Conservation (phyloP, 768 basidiomycete species). For the Candolleomyces aberdarensis region DNA sequence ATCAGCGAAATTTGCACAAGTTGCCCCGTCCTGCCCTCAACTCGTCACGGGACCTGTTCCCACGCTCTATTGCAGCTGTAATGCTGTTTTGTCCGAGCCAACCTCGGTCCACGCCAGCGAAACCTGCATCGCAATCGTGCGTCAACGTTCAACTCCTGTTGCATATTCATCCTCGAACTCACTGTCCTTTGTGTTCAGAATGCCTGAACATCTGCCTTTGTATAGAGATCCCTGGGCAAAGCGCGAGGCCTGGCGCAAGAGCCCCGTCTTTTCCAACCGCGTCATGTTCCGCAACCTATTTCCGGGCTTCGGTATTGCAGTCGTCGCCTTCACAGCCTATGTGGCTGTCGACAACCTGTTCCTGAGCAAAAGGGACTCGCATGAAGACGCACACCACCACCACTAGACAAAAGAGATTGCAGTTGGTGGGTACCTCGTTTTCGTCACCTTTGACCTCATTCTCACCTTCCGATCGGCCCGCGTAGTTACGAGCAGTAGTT, state of each 20-base stretch:
- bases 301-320: conserved; percentile 92
- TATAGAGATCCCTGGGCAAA: conserved; percentile 96
- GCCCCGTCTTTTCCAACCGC: conserved; percentile 82
- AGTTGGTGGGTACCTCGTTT: too few species aligned
- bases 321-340: conserved; percentile 89
- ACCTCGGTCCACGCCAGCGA: conserved; percentile 8
- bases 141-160: neutral
- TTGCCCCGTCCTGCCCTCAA: conserved; percentile 60
- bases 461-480: too few species aligned
- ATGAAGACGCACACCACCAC: conserved; percentile 25
- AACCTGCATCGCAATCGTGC: conserved; percentile 1
- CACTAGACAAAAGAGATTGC: too few species aligned
- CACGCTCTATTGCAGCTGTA: neutral
- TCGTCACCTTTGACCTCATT: too few species aligned
- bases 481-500: too few species aligned
- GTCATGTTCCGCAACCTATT: conserved; percentile 89
- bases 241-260: conserved; percentile 88
- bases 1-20: conserved; percentile 40
- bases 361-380: conserved; percentile 25
- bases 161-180: neutral
- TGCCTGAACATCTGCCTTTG: conserved; percentile 64
- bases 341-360: conserved; percentile 79
- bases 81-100: neutral
- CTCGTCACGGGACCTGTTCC: conserved; percentile 28
- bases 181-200: conserved; percentile 12